These are phyloP conservation scores for Trichopus zeylanicus DNA, from an alignment of 116 monocot species.

Conservation along the genomic window DNA sequence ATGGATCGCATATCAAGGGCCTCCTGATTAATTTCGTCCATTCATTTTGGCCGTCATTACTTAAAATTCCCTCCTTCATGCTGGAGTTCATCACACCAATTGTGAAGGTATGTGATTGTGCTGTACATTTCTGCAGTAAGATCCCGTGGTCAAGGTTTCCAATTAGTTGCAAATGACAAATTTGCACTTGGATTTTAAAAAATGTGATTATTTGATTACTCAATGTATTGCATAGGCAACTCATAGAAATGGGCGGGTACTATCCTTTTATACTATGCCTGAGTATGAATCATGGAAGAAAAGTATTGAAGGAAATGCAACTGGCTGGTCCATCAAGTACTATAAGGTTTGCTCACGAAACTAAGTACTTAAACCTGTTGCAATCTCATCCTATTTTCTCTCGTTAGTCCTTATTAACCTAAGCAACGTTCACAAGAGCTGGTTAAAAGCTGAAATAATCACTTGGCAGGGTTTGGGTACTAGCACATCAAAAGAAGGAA, in stretches of 20 bases:
- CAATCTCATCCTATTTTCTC: too few species aligned
- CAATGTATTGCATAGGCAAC: conserved; percentile 53
- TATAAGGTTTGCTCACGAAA: conserved; percentile 62
- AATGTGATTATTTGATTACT: too few species aligned
- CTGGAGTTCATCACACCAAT: conserved; percentile 95
- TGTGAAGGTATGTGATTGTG: conserved; percentile 56
- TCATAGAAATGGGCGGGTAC: conserved; percentile 37
- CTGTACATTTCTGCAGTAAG: background rate
- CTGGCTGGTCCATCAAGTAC: conserved; percentile 76
- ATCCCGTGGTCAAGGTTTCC: too few species aligned
- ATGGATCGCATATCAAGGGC: conserved; percentile 97
- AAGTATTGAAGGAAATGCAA: conserved; percentile 61
- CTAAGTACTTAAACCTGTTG: background rate
- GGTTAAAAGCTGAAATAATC: background rate
- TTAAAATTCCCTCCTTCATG: conserved; percentile 82
- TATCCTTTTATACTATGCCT: conserved; percentile 85
- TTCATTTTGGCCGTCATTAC: conserved; percentile 90
- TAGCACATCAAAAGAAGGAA: conserved; percentile 81
- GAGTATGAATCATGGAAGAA: conserved; percentile 94
- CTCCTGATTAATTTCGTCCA: conserved; percentile 91
- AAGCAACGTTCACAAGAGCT: background rate
- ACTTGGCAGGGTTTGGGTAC: conserved; percentile 73
- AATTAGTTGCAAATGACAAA: too few species aligned
- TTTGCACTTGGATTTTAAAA: too few species aligned
- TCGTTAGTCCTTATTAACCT: background rate